Evolutionary conservation across 108 stramenopile species (phyloP), one percentile per base, ranked within the genome.

Genomic region (Cyclostephanos invisitatus): DNA sequence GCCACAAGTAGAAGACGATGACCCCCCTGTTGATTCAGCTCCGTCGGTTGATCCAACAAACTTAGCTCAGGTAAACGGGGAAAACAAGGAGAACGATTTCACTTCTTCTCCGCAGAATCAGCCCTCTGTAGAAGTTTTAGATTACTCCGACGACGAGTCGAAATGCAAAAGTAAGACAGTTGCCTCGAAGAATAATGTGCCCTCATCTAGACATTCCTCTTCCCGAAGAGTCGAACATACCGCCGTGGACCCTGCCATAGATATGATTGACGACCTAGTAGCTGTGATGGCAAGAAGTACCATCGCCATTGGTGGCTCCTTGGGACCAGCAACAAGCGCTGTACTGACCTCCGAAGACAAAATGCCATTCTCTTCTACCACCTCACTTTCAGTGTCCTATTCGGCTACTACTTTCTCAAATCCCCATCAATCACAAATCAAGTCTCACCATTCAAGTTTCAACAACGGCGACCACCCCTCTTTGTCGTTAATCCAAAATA

Each of bases 201-300:
- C 36, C 59, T 37, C 59, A 60, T 60, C 60, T 44, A 42, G 37
- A 29, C 60, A 36, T 9, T 28, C 28, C 21, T 61, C 60, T 0
- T 42, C 60, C 36, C 60, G 5, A 21, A 29, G 25, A 20, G 35
- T 64, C 42, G 27, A 61, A 42, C 18, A 38, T 11, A n/a, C 37
- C 36, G 60, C 9, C 60, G 35, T 27, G 42, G 60, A 59, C 51
- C 70, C 64, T 42, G 67, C 61, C 53, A 72, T 61, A 22, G 18
- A 71, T 56, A 65, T 78, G 22, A 61, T 78, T 4, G 71, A 78
- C 61, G 78, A 72, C 35, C 55, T 78, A 21, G 67, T 78, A 44
- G 78, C 78, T 10, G 71, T 72, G 20, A 68, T 78, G 78, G 78
- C 72, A 35, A 47, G 68, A 51, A 69, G 55, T 18, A 40, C 25